phyloP scores from a whole-genome alignment of 495 filamentous ascomycete genomes.

The Hypoxylon lienhwacheense region DNA sequence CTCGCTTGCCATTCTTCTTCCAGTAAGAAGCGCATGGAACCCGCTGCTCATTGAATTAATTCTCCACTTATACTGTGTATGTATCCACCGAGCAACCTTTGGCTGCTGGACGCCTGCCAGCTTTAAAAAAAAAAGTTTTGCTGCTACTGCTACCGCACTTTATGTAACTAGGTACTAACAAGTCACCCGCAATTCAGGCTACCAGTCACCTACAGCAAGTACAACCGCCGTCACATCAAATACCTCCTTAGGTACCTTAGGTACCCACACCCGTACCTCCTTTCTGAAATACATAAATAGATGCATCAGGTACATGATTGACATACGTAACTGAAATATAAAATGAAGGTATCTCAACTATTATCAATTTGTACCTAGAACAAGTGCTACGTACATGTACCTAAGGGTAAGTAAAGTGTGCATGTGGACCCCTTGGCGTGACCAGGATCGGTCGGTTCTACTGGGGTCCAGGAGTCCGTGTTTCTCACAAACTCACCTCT shows the following conservation, averaged over 20 bases:
- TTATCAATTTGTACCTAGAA: no score
- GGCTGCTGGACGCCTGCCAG: slow-evolving; percentile 3
- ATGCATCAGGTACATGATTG: slow-evolving; percentile 1
- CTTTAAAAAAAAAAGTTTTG: neutral
- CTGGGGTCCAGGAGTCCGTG: slow-evolving; percentile 12
- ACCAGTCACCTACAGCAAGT: slow-evolving; percentile 8
- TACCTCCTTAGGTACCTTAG: slow-evolving; percentile 3
- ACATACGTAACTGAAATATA: no score
- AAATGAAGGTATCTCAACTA: no score
- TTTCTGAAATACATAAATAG: neutral
- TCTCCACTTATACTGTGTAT: slow-evolving; percentile 19
- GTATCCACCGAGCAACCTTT: slow-evolving; percentile 6
- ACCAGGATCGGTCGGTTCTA: slow-evolving; percentile 8
- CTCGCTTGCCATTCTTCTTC: slow-evolving; percentile 28
- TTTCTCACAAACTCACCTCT: slow-evolving; percentile 23
- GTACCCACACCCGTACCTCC: slow-evolving; percentile 1
- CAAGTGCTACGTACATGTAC: no score
- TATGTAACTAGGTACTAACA: slow-evolving; percentile 29
- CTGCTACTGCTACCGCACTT: slow-evolving; percentile 4
- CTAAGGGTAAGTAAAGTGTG: neutral
- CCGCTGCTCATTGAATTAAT: slow-evolving; percentile 25
- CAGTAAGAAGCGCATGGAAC: slow-evolving; percentile 25
- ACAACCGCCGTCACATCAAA: no score
- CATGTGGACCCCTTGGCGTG: neutral
- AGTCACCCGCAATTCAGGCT: slow-evolving; percentile 20